These are phyloP conservation scores for Hypoxylon sp. DNA, from an alignment of 2,329 filamentous ascomycete genomes.

Conservation along the genomic window DNA sequence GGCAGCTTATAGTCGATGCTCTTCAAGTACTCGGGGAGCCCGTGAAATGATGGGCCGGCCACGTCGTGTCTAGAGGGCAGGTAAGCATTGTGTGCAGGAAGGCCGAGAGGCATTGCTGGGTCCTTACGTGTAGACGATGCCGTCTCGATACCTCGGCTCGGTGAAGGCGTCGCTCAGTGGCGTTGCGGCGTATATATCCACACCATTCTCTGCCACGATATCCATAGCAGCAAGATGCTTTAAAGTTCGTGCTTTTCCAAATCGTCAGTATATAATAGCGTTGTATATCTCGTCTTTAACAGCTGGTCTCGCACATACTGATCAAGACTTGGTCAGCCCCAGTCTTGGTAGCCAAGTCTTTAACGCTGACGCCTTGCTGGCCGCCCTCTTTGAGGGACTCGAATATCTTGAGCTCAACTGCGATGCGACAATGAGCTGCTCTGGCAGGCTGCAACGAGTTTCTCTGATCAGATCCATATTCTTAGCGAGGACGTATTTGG, in stretches of 20 bases:
- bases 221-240: slow-evolving; percentile 51
- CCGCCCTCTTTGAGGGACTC: slow-evolving; percentile 44
- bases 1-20: slow-evolving; percentile 43
- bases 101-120: not conserved
- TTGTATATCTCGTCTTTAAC: not conserved
- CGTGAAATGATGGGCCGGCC: slow-evolving; percentile 46
- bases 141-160: slow-evolving; percentile 47
- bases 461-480: not conserved
- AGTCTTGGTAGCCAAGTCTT: slow-evolving; percentile 43
- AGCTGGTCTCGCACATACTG: not conserved
- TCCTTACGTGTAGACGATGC: slow-evolving; percentile 43
- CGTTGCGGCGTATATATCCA: slow-evolving; percentile 43
- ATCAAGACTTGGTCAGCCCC: slow-evolving; percentile 41
- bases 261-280: not conserved
- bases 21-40: slow-evolving; percentile 46
- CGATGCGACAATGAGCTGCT: slow-evolving; percentile 48
- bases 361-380: slow-evolving; percentile 35
- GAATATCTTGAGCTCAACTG: slow-evolving; percentile 49
- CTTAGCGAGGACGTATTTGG: no score
- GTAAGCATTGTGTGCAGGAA: not conserved
- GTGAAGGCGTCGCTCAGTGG: slow-evolving; percentile 46
- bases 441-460: slow-evolving; percentile 43
- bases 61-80: slow-evolving; percentile 47
- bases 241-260: slow-evolving; percentile 42
- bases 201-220: slow-evolving; percentile 41